Conservation (phyloP, 1,139 yeast genomes). For the Saccharomyces pastorianus region DNA sequence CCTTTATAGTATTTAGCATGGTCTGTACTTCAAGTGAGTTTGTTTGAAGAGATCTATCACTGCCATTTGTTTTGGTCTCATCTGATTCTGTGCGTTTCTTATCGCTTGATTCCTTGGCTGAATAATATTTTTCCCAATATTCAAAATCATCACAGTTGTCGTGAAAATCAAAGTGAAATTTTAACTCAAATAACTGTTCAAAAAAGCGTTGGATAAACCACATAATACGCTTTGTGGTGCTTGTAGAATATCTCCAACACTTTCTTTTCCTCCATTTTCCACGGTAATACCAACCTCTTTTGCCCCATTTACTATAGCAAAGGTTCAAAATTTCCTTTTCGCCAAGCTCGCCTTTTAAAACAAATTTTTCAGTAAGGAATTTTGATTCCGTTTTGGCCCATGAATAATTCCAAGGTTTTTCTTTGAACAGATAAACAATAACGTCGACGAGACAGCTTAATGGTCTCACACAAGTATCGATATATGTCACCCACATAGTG, state of each 20-base stretch:
- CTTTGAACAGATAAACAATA: constrained; percentile 65
- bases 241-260: constrained; percentile 27
- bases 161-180: constrained; percentile 13
- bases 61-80: constrained; percentile 4
- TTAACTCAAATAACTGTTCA: constrained; percentile 10
- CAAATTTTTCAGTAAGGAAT: constrained; percentile 18
- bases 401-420: constrained; percentile 58
- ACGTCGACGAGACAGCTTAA: constrained; percentile 74
- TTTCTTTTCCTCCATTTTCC: constrained; percentile 19
- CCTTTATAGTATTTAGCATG: neutral
- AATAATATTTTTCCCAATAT: constrained; percentile 22
- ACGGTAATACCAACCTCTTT: constrained; percentile 30
- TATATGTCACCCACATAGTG: constrained; percentile 55
- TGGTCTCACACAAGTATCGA: constrained; percentile 73
- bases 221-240: constrained; percentile 17
- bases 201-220: constrained; percentile 25
- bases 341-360: constrained; percentile 23
- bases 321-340: constrained; percentile 21
- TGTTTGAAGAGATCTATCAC: constrained; percentile 4
- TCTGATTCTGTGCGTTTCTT: constrained; percentile 1
- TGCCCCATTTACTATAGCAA: constrained; percentile 22
- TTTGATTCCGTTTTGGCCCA: constrained; percentile 25
- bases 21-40: constrained; percentile 2
- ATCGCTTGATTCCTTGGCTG: constrained; percentile 3
- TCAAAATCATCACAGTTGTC: constrained; percentile 25